Evolutionary conservation across 345 rosid genomes (phyloP).

Genomic region (Heritiera fomes): DNA sequence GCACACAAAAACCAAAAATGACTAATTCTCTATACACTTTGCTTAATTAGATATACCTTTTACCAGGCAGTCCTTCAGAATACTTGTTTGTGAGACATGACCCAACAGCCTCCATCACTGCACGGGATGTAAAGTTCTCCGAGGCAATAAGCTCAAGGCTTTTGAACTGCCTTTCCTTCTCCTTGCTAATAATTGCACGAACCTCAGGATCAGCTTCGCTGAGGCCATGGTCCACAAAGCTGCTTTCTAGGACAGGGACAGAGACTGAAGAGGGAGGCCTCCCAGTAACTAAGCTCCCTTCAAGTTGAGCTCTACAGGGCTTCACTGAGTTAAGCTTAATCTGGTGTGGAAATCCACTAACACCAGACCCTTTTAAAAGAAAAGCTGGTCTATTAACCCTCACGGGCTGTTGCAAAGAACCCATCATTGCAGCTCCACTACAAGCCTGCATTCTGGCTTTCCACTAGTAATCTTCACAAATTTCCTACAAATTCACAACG

Average conservation of each 20-base stretch:
- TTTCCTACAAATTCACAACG: constrained; percentile 8
- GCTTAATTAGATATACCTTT: constrained; percentile 52
- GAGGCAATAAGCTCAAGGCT: constrained; percentile 96
- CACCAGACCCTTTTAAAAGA: constrained; percentile 30
- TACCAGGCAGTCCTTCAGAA: constrained; percentile 94
- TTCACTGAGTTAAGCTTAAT: constrained; percentile 41
- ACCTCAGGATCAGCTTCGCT: constrained; percentile 82
- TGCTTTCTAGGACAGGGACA: constrained; percentile 48
- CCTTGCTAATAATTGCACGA: constrained; percentile 56
- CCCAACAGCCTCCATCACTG: constrained; percentile 96
- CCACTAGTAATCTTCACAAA: not conserved
- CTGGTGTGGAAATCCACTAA: constrained; percentile 42
- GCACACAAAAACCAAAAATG: constrained; percentile 8
- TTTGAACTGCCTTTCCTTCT: constrained; percentile 81
- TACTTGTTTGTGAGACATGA: constrained; percentile 93
- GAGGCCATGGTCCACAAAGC: constrained; percentile 57
- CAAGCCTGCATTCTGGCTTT: constrained; percentile 50
- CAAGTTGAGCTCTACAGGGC: constrained; percentile 38
- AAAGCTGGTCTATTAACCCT: constrained; percentile 41
- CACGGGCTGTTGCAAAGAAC: constrained; percentile 59
- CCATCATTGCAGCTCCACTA: constrained; percentile 53
- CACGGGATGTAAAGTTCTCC: constrained; percentile 88
- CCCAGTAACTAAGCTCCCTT: constrained; percentile 53
- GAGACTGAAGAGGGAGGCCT: constrained; percentile 59
- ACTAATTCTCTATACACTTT: not conserved